Evolutionary conservation across 306 rosid species (phyloP), one percentile per base, ranked within the genome.

Genomic region (Begonia masoniana): DNA sequence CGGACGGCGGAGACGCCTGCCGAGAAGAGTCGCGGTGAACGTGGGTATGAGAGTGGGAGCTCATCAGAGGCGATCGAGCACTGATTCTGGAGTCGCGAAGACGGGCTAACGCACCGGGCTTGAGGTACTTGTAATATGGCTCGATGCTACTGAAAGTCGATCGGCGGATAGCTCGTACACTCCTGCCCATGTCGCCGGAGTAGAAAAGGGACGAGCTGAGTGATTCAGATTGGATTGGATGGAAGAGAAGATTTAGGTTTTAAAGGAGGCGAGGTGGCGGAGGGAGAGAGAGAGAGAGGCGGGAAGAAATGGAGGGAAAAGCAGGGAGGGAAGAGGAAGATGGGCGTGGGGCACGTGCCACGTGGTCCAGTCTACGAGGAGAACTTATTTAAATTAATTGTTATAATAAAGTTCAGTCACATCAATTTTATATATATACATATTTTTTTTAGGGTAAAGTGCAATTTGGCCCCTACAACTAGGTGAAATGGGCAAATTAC

Each of bases 71-170:
- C 36, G 10, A n/a, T 50, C 39, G 49, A 10, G 57, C 65, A 35
- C 51, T 60, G 48, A 60, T 60, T 50, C 57, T 12, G 13, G 51
- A 51, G 51, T 60, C 57, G 15, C 66, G 72, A 14, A 60, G 42
- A 42, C 72, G 81, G 6, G 97, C 97, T 4, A 88, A 80, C 0
- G 89, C 84, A 0, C 97, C 97, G 2, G 97, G 97, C 55, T 80
- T 88, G 36, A 88, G 95, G 60, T 67, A 88, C 66, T 69, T 85
- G 72, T 80, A 89, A 41, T 74, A 82, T 2, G 79, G 64, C 50
- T 72, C 69, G 1, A 69, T 41, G 10, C 65, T 41, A 56, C 31
- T 62, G 2, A 69, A 55, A 23, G 59, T 41, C 36, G 74, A 50
- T 9, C 65, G 54, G 55, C 43, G 55, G 15, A 16, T 36, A 1